phyloP scores from a whole-genome alignment of 1,139 yeast genomes.

The Yamadazyma membranifaciens region DNA sequence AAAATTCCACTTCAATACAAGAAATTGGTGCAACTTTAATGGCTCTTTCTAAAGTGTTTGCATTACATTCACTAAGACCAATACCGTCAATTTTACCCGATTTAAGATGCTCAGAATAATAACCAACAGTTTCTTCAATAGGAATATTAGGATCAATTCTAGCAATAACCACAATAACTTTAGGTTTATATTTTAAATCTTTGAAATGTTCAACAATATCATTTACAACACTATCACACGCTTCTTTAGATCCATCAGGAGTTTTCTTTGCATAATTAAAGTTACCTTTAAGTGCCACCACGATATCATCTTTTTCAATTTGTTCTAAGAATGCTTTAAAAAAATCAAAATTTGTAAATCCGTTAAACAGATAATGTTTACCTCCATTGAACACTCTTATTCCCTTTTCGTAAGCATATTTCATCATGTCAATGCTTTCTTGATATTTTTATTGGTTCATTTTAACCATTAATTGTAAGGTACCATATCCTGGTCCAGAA shows the following conservation, averaged over 20 bases:
- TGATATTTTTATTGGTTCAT: slow-evolving; percentile 42
- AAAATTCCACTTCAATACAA: slow-evolving; percentile 72
- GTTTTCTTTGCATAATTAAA: slow-evolving; percentile 23
- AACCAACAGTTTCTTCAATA: slow-evolving; percentile 47
- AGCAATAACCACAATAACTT: slow-evolving; percentile 64
- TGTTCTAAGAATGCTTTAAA: slow-evolving; percentile 29
- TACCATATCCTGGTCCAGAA: slow-evolving; percentile 51
- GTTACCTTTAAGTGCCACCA: slow-evolving; percentile 70
- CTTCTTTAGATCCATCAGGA: slow-evolving; percentile 52
- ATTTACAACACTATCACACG: slow-evolving; percentile 48
- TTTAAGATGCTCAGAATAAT: slow-evolving; percentile 49
- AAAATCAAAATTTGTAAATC: slow-evolving; percentile 41
- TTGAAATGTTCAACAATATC: slow-evolving; percentile 41
- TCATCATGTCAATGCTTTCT: slow-evolving; percentile 46
- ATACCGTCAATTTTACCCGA: slow-evolving; percentile 60
- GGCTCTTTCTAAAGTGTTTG: slow-evolving; percentile 57
- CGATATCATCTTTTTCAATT: slow-evolving; percentile 33
- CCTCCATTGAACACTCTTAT: slow-evolving; percentile 67
- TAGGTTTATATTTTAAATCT: slow-evolving; percentile 30
- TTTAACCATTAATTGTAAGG: slow-evolving; percentile 61
- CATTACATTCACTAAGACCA: slow-evolving; percentile 68
- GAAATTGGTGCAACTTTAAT: slow-evolving; percentile 45
- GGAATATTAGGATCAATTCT: slow-evolving; percentile 56
- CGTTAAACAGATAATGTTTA: slow-evolving; percentile 68
- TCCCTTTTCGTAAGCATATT: slow-evolving; percentile 29